Evolutionary conservation across 2,329 filamentous ascomycete species (phyloP), one percentile per base, ranked within the genome.

Genomic region (Xenoacremonium recifei): DNA sequence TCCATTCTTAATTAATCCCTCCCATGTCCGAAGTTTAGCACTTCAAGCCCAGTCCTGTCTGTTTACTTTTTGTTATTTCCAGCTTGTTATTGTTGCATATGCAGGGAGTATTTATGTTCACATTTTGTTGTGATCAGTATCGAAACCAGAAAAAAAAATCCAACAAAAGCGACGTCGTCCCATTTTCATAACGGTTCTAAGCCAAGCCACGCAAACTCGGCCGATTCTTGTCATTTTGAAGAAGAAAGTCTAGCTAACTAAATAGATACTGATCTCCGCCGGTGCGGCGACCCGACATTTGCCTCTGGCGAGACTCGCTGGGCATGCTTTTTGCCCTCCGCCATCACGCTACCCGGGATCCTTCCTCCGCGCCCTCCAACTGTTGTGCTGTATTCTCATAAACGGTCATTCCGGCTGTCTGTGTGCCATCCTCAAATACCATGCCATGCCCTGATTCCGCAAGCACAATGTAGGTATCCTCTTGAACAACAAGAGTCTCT

Each of bases 231-330:
- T 48, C 54, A 54, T 60, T 59, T 57, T 52, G 53, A 59, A 52
- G 53, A 59, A 52, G 58, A 49, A 63, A 62, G 62, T 65, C 63
- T 65, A 65, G 60, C 62, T 65, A 65, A 56, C 50, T 53, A 57
- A 58, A 50, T 53, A 58, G 47, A 48, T 49, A 54, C 58, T 53
- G 49, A 50, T 56, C 44, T 53, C 48, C 52, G 59, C 62, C 61
- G n/a, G n/a, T n/a, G 62, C 58, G 45, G 54, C 51, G 57, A 54
- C 60, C 51, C 59, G 49, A 58, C 53, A 52, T 61, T 49, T 57
- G 50, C 58, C 62, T 57, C 55, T 51, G 58, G 45, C 48, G 55
- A 62, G 57, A 55, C 51, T 54, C 50, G 48, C 51, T 50, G 57
- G 55, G 51, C 51, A 53, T 55, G 51, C 52, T 51, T 54, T 55